Evolutionary conservation across 805 yeast species (phyloP).

Genomic region (Starmerella sp.): DNA sequence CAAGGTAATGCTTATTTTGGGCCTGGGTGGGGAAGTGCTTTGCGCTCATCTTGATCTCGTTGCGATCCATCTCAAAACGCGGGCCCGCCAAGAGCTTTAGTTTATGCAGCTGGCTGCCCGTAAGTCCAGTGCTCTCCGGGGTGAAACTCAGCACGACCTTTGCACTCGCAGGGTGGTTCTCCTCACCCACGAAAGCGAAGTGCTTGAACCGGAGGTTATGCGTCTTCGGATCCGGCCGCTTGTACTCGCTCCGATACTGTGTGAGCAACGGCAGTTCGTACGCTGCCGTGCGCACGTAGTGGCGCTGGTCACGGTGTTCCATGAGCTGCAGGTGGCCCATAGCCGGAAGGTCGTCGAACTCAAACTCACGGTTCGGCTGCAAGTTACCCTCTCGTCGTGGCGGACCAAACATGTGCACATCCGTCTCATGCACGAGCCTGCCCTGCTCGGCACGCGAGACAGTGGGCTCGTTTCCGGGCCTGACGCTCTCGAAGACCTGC

Average conservation of each 20-base stretch:
- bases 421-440: slow-evolving; percentile 18
- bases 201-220: slow-evolving; percentile 48
- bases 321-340: slow-evolving; percentile 60
- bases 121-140: slow-evolving; percentile 36
- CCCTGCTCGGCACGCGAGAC: not conserved
- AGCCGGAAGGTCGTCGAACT: slow-evolving; percentile 55
- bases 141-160: slow-evolving; percentile 53
- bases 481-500: slow-evolving; percentile 23
- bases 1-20: slow-evolving; percentile 70
- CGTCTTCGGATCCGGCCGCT: slow-evolving; percentile 31
- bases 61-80: slow-evolving; percentile 54
- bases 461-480: not conserved
- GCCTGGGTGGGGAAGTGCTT: slow-evolving; percentile 63
- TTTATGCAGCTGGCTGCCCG: slow-evolving; percentile 50
- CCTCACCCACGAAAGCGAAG: slow-evolving; percentile 63
- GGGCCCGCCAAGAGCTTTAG: slow-evolving; percentile 68
- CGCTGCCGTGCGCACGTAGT: slow-evolving; percentile 73
- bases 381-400: slow-evolving; percentile 13
- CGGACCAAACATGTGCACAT: slow-evolving; percentile 23
- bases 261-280: slow-evolving; percentile 81
- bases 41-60: slow-evolving; percentile 52
- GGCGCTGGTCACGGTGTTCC: slow-evolving; percentile 63
- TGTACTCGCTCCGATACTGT: slow-evolving; percentile 60
- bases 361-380: slow-evolving; percentile 29
- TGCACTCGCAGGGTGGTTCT: slow-evolving; percentile 49